Base-by-base conservation (phyloP, 768 basidiomycete species). In the Boletus edulis region DNA sequence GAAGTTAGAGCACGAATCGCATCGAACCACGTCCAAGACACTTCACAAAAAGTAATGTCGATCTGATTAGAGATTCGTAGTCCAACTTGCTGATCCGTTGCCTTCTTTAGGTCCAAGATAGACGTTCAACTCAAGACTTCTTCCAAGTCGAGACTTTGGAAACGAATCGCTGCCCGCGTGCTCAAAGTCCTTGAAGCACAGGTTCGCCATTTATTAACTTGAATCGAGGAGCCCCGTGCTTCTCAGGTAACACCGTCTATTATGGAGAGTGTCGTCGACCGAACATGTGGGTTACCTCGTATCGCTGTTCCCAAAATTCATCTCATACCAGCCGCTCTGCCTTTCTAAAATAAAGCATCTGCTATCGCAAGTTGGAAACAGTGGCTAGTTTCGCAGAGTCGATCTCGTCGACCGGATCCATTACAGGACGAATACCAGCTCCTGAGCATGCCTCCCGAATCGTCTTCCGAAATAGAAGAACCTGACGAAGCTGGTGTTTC, bases 361-460 rank as follows among this genome's bases (percentile, higher is more conserved):
- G 15, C 12, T 39, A 6, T 66, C 11, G 2, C 57, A 0, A 46
- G 15, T 41, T 68, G 57, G 64, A 66, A 55, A 34, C 44, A 48
- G 13, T 66, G 67, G 66, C 17, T 61, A 9, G 9, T 18, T 43
- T 43, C 50, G 3, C 46, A 35, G 27, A 10, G 12, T 5, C 20
- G 40, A 4, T 18, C 57, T 20, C 31, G 31, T 44, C 63, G 56
- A 58, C 59, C 61, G 0, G 51, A 61, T 29, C 46, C 58, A 1
- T 31, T 45, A 14, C 55, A 63, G 2, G 62, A 53, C 11, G 67
- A 68, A 48, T 67, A 68, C 17, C 67, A 60, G 24, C 67, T 58
- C 18, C 67, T 67, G 13, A 0, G 49, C 9, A 40, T 41, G 27
- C 44, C 57, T 20, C 3, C 20, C 3, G 58, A 61, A 13, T 44